Percentiles rank a stretch among this genome's conserved stretches.
phyloP scores from a whole-genome alignment of 192 early-diverging fungal genomes.

The Dissophora globulifera region DNA sequence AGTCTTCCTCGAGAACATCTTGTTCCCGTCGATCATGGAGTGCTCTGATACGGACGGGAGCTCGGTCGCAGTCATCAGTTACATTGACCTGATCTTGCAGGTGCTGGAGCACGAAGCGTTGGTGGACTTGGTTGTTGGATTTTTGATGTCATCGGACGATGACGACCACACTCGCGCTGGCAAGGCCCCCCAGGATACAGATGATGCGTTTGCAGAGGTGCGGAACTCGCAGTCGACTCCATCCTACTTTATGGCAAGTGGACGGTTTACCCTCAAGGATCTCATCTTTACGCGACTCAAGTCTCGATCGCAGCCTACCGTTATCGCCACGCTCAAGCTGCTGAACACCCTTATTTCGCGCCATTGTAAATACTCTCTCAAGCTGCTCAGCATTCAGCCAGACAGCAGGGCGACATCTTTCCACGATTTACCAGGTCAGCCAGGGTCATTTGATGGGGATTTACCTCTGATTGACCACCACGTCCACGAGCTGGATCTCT shows the following conservation, averaged over 20 bases:
- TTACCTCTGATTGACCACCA: conserved; percentile 64
- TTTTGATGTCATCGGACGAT: conserved; percentile 76
- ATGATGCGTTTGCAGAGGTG: conserved; percentile 58
- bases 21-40: conserved; percentile 86
- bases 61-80: conserved; percentile 88
- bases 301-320: conserved; percentile 87
- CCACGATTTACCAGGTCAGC: conserved; percentile 33
- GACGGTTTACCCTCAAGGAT: conserved; percentile 79
- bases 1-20: conserved; percentile 86
- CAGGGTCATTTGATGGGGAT: conserved; percentile 4
- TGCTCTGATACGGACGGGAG: conserved; percentile 94
- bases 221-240: conserved; percentile 57
- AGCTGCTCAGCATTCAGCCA: conserved; percentile 78
- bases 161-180: not conserved
- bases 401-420: conserved; percentile 60
- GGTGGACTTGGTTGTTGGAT: conserved; percentile 77
- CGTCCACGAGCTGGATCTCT: conserved; percentile 66
- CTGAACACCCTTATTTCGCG: conserved; percentile 77
- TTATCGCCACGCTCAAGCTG: conserved; percentile 85
- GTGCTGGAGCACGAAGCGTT: conserved; percentile 79
- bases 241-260: conserved; percentile 62
- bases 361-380: conserved; percentile 82
- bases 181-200: conserved; percentile 30
- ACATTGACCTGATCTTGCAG: conserved; percentile 86
- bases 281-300: conserved; percentile 89